A percentile compares a stretch with the other conserved stretches of the same genome.
Conservation (phyloP, 805 yeast species). For the Kazachstania bromeliacearum region DNA sequence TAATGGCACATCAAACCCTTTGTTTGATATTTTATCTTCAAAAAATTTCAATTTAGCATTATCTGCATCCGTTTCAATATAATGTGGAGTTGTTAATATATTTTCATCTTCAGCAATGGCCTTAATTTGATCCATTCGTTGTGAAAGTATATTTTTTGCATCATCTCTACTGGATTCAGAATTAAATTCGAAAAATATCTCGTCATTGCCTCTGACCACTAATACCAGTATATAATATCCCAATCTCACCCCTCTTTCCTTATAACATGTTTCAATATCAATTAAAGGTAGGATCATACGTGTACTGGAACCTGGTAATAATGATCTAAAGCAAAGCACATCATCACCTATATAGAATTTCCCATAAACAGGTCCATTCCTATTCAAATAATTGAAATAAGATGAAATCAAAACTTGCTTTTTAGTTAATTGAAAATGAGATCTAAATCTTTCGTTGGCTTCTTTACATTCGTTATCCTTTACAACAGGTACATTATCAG, state of each 20-base stretch:
- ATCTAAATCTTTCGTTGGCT: slow-evolving; percentile 50
- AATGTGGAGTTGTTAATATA: background rate
- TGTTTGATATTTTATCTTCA: slow-evolving; percentile 54
- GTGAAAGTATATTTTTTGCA: slow-evolving; percentile 44
- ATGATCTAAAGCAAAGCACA: slow-evolving; percentile 69
- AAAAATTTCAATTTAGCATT: slow-evolving; percentile 55
- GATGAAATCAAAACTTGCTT: slow-evolving; percentile 49
- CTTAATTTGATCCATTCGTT: background rate
- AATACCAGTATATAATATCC: slow-evolving; percentile 64
- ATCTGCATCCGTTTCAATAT: slow-evolving; percentile 25
- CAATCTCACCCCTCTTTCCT: slow-evolving; percentile 60
- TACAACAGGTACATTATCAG: slow-evolving; percentile 42
- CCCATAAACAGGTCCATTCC: slow-evolving; percentile 74
- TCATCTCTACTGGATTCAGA: slow-evolving; percentile 59
- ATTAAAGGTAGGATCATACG: slow-evolving; percentile 71
- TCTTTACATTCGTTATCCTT: slow-evolving; percentile 35
- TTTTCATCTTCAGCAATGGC: background rate
- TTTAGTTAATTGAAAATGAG: slow-evolving; percentile 54
- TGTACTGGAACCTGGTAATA: slow-evolving; percentile 68
- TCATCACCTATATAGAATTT: slow-evolving; percentile 63
- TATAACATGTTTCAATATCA: slow-evolving; percentile 62
- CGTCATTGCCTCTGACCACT: slow-evolving; percentile 66
- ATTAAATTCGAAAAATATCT: slow-evolving; percentile 69
- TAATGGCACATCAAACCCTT: slow-evolving; percentile 60
- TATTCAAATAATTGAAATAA: slow-evolving; percentile 59